phyloP scores from a whole-genome alignment of 2,329 filamentous ascomycete species.

The Arthrobotrys conoides region DNA sequence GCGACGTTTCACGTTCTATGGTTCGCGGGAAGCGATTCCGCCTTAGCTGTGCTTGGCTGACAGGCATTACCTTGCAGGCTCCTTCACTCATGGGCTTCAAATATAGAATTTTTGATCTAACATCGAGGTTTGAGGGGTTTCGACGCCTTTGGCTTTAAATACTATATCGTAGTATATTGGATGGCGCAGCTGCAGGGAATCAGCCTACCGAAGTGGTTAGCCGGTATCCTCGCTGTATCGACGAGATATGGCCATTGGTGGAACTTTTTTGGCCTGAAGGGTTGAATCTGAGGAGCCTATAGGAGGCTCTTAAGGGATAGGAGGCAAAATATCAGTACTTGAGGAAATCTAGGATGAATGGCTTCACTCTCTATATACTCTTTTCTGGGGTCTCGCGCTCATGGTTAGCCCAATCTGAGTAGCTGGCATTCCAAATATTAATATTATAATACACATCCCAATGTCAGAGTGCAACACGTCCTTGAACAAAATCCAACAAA shows the following conservation, averaged over 20 bases:
- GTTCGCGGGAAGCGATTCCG: conserved; percentile 48
- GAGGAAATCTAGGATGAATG: background rate
- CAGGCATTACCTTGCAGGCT: background rate
- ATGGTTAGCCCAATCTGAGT: background rate
- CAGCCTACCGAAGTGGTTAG: conserved; percentile 4
- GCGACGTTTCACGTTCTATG: conserved; percentile 31
- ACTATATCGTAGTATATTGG: background rate
- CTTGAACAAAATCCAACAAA: background rate
- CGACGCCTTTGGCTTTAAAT: background rate
- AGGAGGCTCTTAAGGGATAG: background rate
- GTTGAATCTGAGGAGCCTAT: background rate
- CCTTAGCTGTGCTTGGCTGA: conserved; percentile 43
- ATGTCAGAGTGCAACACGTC: background rate
- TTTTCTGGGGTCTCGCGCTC: background rate
- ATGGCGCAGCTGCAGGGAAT: conserved; percentile 15
- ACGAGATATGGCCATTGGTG: conserved; percentile 41
- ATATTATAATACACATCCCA: no score
- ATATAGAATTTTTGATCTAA: conserved; percentile 11
- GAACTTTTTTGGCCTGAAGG: conserved; percentile 26
- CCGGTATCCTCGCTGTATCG: background rate
- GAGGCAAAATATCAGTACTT: background rate
- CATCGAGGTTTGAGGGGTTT: background rate
- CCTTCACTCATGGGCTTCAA: conserved; percentile 3
- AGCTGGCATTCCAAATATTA: background rate
- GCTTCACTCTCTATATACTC: background rate